A percentile compares a stretch with the other conserved stretches of the same genome.
Conservation (phyloP, 139 green algal species). For the Chlamydomonas sphaeroides region DNA sequence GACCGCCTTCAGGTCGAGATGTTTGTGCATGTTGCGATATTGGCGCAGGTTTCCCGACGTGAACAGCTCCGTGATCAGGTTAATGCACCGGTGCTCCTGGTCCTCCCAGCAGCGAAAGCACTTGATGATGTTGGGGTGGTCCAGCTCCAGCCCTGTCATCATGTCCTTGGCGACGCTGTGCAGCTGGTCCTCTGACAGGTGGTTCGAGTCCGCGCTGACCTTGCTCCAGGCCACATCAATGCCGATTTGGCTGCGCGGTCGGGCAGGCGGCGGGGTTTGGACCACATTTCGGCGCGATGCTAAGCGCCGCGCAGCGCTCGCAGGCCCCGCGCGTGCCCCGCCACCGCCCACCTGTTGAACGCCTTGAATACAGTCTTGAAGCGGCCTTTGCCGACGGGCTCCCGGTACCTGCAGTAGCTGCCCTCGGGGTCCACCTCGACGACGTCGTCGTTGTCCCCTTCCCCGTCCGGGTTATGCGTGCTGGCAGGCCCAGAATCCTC, state of each 20-base stretch:
- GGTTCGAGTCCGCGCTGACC: constrained; percentile 67
- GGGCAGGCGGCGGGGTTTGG: too few species aligned
- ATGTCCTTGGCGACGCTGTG: constrained; percentile 78
- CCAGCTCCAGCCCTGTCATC: constrained; percentile 79
- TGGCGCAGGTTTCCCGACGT: constrained; percentile 90
- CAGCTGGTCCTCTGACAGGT: constrained; percentile 77
- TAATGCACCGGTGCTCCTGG: constrained; percentile 77
- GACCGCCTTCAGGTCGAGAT: constrained; percentile 89
- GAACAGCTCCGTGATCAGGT: constrained; percentile 96
- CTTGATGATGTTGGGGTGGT: constrained; percentile 93
- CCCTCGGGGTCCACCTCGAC: constrained; percentile 62
- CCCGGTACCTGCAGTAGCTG: constrained; percentile 81
- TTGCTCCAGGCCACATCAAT: constrained; percentile 95
- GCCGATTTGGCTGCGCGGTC: constrained; percentile 63
- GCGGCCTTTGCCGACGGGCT: constrained; percentile 76
- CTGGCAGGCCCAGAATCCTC: neutral
- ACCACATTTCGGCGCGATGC: too few species aligned
- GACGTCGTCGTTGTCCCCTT: constrained; percentile 66
- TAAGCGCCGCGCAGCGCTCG: too few species aligned
- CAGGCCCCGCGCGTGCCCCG: too few species aligned
- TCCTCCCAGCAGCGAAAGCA: constrained; percentile 88
- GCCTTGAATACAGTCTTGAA: constrained; percentile 79
- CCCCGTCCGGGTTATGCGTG: constrained; percentile 20
- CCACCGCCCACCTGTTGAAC: constrained; percentile 38
- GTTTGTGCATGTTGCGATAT: constrained; percentile 84